These are phyloP conservation scores for Mycena rosella DNA, from an alignment of 768 basidiomycete species.

Conservation along the genomic window DNA sequence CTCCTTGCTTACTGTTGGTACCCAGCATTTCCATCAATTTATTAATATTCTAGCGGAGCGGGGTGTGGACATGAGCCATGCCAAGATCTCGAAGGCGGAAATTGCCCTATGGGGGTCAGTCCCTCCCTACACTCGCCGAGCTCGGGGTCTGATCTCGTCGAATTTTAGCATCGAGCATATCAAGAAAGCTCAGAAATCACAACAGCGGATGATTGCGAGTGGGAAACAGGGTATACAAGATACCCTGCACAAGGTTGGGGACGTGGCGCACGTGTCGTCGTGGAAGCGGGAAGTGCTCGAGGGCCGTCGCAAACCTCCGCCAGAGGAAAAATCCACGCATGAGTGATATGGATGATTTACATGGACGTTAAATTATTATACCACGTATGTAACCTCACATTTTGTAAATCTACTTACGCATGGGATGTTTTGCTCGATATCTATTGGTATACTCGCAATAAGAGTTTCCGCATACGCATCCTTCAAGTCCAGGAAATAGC, in stretches of 20 bases:
- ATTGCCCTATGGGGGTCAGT: constrained; percentile 67
- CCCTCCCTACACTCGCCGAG: neutral
- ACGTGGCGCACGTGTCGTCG: constrained; percentile 10
- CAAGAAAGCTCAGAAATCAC: constrained; percentile 57
- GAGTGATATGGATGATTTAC: neutral
- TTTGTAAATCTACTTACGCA: too few species aligned
- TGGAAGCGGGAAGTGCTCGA: constrained; percentile 53
- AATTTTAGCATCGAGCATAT: constrained; percentile 60
- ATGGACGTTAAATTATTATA: neutral
- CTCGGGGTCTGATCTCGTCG: constrained; percentile 10
- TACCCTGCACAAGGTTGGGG: constrained; percentile 43
- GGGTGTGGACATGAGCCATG: constrained; percentile 71
- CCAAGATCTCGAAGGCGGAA: constrained; percentile 73
- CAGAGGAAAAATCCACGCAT: neutral
- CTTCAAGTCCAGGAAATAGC: neutral
- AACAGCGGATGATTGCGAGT: constrained; percentile 44
- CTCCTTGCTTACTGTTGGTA: neutral
- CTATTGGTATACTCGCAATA: too few species aligned
- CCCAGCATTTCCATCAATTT: constrained; percentile 71
- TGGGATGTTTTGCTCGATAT: too few species aligned
- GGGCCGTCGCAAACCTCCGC: constrained; percentile 36
- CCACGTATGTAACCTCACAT: neutral
- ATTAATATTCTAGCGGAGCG: constrained; percentile 62
- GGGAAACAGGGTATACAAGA: constrained; percentile 51
- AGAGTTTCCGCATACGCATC: too few species aligned